Conservation (phyloP, 805 yeast species). For the Candida ulmi region DNA sequence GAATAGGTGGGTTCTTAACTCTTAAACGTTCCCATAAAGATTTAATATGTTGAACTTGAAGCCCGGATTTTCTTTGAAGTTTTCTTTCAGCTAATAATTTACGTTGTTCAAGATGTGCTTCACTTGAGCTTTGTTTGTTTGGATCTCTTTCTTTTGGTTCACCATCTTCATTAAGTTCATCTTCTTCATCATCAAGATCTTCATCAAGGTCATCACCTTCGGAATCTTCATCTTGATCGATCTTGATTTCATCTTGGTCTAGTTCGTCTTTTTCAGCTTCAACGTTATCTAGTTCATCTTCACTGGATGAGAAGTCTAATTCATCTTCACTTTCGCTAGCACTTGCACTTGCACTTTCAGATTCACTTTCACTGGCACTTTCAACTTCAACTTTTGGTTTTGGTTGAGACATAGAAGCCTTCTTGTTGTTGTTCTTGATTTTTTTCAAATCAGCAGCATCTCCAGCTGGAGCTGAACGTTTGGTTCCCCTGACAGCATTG, state of each 20-base stretch:
- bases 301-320: conserved; percentile 16
- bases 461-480: conserved; percentile 12
- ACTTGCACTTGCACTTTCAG: too few relatives aligned
- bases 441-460: conserved; percentile 12
- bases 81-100: conserved; percentile 76
- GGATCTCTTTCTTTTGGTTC: conserved; percentile 26
- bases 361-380: conserved; percentile 15
- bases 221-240: conserved; percentile 21
- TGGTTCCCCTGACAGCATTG: conserved; percentile 15
- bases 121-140: conserved; percentile 47
- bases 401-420: conserved; percentile 27
- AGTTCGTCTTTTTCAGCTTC: conserved; percentile 11
- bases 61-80: conserved; percentile 81
- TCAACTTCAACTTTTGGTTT: conserved; percentile 20
- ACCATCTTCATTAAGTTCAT: conserved; percentile 18
- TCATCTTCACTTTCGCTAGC: conserved; percentile 17
- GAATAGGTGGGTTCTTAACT: conserved; percentile 75
- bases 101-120: conserved; percentile 80
- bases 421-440: conserved; percentile 14
- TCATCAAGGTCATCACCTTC: conserved; percentile 19
- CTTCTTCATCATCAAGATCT: conserved; percentile 22
- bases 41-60: conserved; percentile 79
- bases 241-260: conserved; percentile 27
- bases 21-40: conserved; percentile 87
- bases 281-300: conserved; percentile 22